phyloP scores from a whole-genome alignment of 352 stramenopile species.

The Pythium sukuiense region DNA sequence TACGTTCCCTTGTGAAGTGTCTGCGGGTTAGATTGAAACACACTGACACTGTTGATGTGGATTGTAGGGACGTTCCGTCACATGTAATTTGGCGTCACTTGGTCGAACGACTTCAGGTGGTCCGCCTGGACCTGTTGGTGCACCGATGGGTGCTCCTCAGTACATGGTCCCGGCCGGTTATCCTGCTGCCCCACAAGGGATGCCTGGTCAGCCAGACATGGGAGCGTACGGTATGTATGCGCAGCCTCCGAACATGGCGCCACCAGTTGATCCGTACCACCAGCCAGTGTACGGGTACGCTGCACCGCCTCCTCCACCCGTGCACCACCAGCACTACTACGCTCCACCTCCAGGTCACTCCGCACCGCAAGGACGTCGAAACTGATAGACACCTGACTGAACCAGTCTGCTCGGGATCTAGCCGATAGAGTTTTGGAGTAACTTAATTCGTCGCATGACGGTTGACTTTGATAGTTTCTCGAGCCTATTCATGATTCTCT shows the following conservation, averaged over 20 bases:
- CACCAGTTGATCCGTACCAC: constrained; percentile 20
- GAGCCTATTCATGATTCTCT: constrained; percentile 8
- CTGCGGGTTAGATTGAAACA: neutral
- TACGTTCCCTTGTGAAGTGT: constrained; percentile 26
- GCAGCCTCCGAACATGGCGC: constrained; percentile 13
- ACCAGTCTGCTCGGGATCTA: neutral
- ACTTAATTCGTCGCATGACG: constrained; percentile 8
- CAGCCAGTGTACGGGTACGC: constrained; percentile 23
- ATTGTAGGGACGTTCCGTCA: constrained; percentile 48
- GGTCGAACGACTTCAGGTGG: constrained; percentile 11
- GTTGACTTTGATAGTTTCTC: neutral
- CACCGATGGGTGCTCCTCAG: neutral
- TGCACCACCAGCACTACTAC: constrained; percentile 23
- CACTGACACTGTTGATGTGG: neutral
- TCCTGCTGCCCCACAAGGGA: constrained; percentile 1
- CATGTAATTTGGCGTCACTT: constrained; percentile 58
- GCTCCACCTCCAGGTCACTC: constrained; percentile 9
- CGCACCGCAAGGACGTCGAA: constrained; percentile 7
- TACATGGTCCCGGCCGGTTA: constrained; percentile 19
- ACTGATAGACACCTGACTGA: neutral
- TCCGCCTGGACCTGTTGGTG: neutral
- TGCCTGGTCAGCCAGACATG: constrained; percentile 19
- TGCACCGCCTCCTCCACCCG: constrained; percentile 11
- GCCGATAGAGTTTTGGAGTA: constrained; percentile 20
- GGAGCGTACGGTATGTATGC: constrained; percentile 21